Evolutionary conservation across 176 grass and related monocot genomes (phyloP).

Genomic region (Dendrocalamus sinicus): DNA sequence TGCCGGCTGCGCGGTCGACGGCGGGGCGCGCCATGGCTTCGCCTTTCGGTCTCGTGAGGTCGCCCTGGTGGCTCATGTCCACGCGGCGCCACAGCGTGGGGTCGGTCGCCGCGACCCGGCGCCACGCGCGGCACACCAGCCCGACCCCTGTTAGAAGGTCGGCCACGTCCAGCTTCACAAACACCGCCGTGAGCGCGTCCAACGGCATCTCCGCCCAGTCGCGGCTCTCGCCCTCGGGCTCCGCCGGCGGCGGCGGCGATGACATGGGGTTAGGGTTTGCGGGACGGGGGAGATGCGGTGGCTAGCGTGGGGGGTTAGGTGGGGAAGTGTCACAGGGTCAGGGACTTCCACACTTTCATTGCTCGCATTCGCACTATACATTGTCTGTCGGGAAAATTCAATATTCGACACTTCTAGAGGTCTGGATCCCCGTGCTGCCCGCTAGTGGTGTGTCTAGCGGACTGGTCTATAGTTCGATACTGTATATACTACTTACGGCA

Average conservation of each 20-base stretch:
- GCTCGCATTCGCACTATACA: too few species aligned
- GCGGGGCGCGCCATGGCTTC: constrained; percentile 53
- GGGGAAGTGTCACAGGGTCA: too few species aligned
- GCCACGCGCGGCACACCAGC: constrained; percentile 54
- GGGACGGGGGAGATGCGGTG: background rate
- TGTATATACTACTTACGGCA: too few species aligned
- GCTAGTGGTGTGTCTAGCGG: too few species aligned
- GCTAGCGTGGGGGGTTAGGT: too few species aligned
- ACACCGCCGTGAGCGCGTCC: constrained; percentile 51
- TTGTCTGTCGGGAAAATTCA: too few species aligned
- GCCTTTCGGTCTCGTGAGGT: constrained; percentile 31
- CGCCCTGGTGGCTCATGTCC: constrained; percentile 46
- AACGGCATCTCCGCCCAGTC: constrained; percentile 59
- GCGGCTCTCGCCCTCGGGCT: constrained; percentile 25
- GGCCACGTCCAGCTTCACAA: constrained; percentile 42
- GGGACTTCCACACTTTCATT: too few species aligned
- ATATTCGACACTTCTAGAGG: too few species aligned
- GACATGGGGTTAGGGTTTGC: constrained; percentile 48
- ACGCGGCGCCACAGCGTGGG: constrained; percentile 52
- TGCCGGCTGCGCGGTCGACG: constrained; percentile 41
- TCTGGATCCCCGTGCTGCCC: too few species aligned
- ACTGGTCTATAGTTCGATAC: too few species aligned
- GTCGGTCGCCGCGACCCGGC: constrained; percentile 25
- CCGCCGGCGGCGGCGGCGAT: too few species aligned
- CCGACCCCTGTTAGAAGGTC: constrained; percentile 46